phyloP scores from a whole-genome alignment of 2,329 filamentous ascomycete species.

The Ascochyta lentis region DNA sequence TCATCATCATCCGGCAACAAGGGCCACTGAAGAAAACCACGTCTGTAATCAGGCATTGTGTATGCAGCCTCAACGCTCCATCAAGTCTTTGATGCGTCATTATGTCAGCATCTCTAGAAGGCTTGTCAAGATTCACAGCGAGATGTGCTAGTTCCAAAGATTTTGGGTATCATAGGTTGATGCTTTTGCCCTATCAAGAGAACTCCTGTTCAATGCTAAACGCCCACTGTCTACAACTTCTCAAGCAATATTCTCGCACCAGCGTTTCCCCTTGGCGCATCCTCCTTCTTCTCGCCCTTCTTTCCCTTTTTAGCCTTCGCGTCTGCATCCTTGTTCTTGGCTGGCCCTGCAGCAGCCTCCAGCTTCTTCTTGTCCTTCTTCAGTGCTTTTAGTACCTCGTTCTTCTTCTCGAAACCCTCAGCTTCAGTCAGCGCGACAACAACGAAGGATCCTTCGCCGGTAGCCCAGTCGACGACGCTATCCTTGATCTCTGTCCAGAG shows the following conservation, averaged over 20 bases:
- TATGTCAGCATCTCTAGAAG: not conserved
- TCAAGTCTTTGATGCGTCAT: not conserved
- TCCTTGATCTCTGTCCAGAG: conserved; percentile 84
- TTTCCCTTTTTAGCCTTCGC: conserved; percentile 43
- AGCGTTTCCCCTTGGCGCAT: conserved; percentile 51
- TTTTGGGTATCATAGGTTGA: conserved; percentile 15
- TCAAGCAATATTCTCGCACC: conserved; percentile 56
- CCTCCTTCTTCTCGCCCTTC: conserved; percentile 50
- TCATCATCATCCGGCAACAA: not conserved
- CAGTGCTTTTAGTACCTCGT: conserved; percentile 72
- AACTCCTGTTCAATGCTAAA: conserved; percentile 12
- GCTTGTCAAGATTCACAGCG: not conserved
- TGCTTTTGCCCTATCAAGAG: conserved; percentile 11
- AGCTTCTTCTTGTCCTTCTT: conserved; percentile 76
- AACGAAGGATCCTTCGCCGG: conserved; percentile 83
- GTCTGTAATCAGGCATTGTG: not conserved
- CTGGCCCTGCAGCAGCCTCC: conserved; percentile 65
- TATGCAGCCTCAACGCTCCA: not conserved
- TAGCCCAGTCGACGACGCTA: conserved; percentile 81
- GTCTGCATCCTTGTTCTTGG: conserved; percentile 18
- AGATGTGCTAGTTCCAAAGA: not conserved
- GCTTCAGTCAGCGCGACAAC: conserved; percentile 82
- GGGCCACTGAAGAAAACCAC: not conserved
- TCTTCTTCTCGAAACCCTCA: conserved; percentile 68
- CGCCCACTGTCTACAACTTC: conserved; percentile 39